Evolutionary conservation across 2,329 filamentous ascomycete species (phyloP), one percentile per base, ranked within the genome.

Genomic region (Paecilomyces formosus): DNA sequence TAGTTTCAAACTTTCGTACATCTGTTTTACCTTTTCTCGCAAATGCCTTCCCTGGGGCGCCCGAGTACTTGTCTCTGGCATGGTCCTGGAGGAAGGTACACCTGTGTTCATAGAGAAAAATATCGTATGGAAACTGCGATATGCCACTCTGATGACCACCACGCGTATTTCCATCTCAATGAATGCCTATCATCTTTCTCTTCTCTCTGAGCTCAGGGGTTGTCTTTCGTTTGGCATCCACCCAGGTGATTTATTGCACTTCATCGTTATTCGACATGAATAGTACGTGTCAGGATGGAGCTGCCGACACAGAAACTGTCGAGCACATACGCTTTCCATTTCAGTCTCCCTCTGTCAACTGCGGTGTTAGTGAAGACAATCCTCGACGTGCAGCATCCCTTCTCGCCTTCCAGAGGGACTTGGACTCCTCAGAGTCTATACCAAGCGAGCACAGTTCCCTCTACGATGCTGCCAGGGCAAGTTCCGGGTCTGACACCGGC

Each of bases 361-460:
- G 13, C 26, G 24, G 39, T 49, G 54, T 18, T 35, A 31, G 54
- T 5, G 39, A 55, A 28, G 39, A 57, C 21, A 56, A 39, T 21
- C 22, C 56, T 33, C 63, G 63, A 31, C 61, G 63, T 28, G 62
- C 60, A 18, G 60, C 61, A 22, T 68, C 68, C 13, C 49, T 63
- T 1, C 61, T 58, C 22, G 58, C 59, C 21, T 57, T 67, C 18
- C 61, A 60, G 31, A 61, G 53, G 4, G 57, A 67, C 39, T 53
- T 70, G 13, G 65, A 69, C 57, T 71, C 67, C 3, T 70, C 68
- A 1, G 70, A 72, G 51, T 69, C 70, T 13, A 57, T 66, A 33
- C 66, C 67, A 18, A 75, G 72, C 56, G 70, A 74, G 24, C 71
- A 74, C 53, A 67, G 64, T 55, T 73, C 68, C 11, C 73, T 78